Evolutionary conservation across 2,329 filamentous ascomycete genomes (phyloP), one percentile per base, ranked within the genome.

Genomic region (Pseudogymnoascus pannorum): DNA sequence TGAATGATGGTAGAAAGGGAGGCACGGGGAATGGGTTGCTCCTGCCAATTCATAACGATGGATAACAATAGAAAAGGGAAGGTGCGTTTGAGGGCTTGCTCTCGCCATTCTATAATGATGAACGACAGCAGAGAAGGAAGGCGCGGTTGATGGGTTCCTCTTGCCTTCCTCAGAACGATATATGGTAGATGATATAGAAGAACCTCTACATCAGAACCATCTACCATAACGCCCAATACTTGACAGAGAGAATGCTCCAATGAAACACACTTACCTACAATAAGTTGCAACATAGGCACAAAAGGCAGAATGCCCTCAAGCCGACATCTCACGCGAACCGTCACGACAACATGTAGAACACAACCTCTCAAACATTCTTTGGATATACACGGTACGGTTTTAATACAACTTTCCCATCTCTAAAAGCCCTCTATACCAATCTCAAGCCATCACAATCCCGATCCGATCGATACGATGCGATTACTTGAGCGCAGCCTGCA

Each of bases 401-500:
- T 72, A 71, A 68, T 73, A 67, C 24, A 64, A 62, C 11, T 59
- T 22, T 33, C 18, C 57, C 57, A 58, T 16, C 57, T 33, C 57
- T 58, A 33, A 22, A 33, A 35, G 31, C 44, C 58, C 16, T 11
- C 57, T 57, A 16, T 38, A 58, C 16, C 36, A 40, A 40, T 40
- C 61, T 60, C 66, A 60, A 68, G 66, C 70, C 71, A 75, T 75
- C 75, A 67, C n/a, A n/a, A n/a, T n/a, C n/a, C n/a, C n/a, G n/a
- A 78, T 78, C 78, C 78, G 72, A 72, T 81, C n/a, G n/a, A n/a
- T 9, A 44, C 16, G 22, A 54, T n/a, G 14, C n/a, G 22, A 54
- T 80, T 91, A 92, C 83, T 92, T 93, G 75, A 93, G 81, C 71
- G 83, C 85, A 71, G 87, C 86, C 79, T 92, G 87, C 72, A 94